phyloP scores from a whole-genome alignment of 2,329 filamentous ascomycete genomes.

The Ophiostoma montium region DNA sequence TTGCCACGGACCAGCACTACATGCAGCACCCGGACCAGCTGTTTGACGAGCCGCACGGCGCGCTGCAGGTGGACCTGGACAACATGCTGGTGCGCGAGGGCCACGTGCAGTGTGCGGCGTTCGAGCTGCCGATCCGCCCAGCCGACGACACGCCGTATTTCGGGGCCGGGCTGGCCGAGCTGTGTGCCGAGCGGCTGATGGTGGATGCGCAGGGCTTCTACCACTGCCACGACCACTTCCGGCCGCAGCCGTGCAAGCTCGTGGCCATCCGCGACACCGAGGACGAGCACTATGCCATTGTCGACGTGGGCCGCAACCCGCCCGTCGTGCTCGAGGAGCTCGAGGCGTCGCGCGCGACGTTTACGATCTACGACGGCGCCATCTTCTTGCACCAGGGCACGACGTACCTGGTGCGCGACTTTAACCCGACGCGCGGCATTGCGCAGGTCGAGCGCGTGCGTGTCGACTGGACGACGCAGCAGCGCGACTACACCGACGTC shows the following conservation, averaged over 20 bases:
- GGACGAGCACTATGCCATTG: conserved; percentile 79
- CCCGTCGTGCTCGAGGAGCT: conserved; percentile 88
- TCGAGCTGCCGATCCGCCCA: conserved; percentile 83
- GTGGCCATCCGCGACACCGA: conserved; percentile 80
- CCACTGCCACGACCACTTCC: conserved; percentile 78
- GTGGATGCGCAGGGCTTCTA: conserved; percentile 70
- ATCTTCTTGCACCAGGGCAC: conserved; percentile 96
- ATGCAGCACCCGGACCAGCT: conserved; percentile 95
- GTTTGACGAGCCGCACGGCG: conserved; percentile 79
- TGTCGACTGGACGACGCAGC: conserved; percentile 89
- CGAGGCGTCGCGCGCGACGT: conserved; percentile 89
- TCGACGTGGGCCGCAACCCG: conserved; percentile 69
- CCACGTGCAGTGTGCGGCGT: conserved; percentile 88
- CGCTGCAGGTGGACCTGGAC: conserved; percentile 78
- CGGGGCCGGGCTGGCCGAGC: conserved; percentile 52
- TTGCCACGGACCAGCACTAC: conserved; percentile 86
- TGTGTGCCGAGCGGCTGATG: conserved; percentile 61
- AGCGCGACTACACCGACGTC: conserved; percentile 86
- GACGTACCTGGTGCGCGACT: conserved; percentile 82
- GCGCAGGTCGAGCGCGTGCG: conserved; percentile 80
- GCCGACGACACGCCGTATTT: conserved; percentile 67
- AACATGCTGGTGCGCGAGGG: conserved; percentile 88
- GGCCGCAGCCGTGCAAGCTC: conserved; percentile 66
- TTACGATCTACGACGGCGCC: conserved; percentile 90
- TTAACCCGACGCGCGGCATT: conserved; percentile 64